Evolutionary conservation across 257 asterid genomes (phyloP).

Genomic region (Rubia yunnanensis): DNA sequence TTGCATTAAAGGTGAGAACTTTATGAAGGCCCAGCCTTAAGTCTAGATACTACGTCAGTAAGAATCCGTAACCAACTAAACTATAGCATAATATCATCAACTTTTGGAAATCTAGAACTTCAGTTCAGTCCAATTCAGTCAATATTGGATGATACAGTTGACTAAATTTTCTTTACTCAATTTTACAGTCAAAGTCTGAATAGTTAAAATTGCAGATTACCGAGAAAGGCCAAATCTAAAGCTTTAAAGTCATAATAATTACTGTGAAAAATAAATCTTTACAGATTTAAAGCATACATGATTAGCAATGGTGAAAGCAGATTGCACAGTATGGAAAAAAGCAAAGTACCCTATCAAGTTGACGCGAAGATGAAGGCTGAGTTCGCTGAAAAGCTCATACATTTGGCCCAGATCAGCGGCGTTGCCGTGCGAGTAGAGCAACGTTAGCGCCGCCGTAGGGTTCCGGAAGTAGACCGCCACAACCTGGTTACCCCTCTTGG

Average conservation of each 20-base stretch:
- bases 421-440: conserved; percentile 89
- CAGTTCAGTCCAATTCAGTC: too few species aligned
- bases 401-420: conserved; percentile 99
- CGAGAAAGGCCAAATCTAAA: neutral
- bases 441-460: conserved; percentile 67
- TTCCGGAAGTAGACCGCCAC: conserved; percentile 70
- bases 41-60: neutral
- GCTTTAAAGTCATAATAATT: neutral
- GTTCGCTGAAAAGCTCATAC: conserved; percentile 79
- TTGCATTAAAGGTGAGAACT: neutral
- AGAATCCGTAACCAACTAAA: neutral
- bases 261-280: conserved; percentile 3
- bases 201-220: neutral
- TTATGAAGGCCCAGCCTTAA: neutral
- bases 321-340: conserved; percentile 2
- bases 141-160: too few species aligned
- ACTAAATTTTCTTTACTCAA: too few species aligned
- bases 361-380: conserved; percentile 79
- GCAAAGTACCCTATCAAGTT: conserved; percentile 74
- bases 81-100: neutral
- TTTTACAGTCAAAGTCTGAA: neutral
- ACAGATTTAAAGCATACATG: neutral
- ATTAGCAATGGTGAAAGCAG: neutral
- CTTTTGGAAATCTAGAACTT: neutral
- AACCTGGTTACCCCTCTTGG: conserved; percentile 72